Evolutionary conservation across 1,284 basidiomycete species (phyloP), one percentile per base, ranked within the genome.

Genomic region (Takashimella koratensis): DNA sequence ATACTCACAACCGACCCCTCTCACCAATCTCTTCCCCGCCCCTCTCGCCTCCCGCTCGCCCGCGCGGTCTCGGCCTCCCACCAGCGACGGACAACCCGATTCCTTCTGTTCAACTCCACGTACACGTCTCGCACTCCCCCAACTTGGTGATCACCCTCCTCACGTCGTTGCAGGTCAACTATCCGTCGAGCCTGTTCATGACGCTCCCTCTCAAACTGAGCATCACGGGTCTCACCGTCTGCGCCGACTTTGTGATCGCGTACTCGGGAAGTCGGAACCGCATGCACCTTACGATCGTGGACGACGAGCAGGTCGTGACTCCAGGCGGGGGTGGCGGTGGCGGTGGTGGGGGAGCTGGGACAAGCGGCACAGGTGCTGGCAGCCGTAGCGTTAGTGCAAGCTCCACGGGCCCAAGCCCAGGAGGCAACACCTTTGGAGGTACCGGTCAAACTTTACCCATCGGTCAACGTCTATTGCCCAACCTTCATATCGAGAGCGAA

Each of bases 91-190:
- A 54, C 22, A 62, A 61, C 26, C 53, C 64, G 5, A 54, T 74
- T 2, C 76, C 76, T 0, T 70, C 76, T 0, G 66, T 79, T 11
- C 79, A 81, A 56, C 59, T 80, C 2, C 78, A 79, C 52, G 62
- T 80, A 0, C 66, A 69, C 23, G 49, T 79, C 25, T 57, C 66
- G 12, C 79, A 79, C 57, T 59, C 71, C 6, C 75, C 78, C 27
- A 72, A 79, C 55, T 63, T 80, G 43, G 62, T 75, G 4, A 65
- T 82, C 26, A 88, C 87, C 2, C 81, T 99, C 58, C 84, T 86
- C n/a, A 98, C 95, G 0, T 91, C 89, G 10, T 82, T 98, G 19
- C 83, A 93, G 59, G 93, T 99, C 74, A 97, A 98, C 77, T 96
- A 98, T 72, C 94, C 95, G 1, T 89, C 89, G 0, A 84, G 87